These are phyloP conservation scores for Fusarium sarcochroum DNA, from an alignment of 2,329 filamentous ascomycete species.

Conservation along the genomic window DNA sequence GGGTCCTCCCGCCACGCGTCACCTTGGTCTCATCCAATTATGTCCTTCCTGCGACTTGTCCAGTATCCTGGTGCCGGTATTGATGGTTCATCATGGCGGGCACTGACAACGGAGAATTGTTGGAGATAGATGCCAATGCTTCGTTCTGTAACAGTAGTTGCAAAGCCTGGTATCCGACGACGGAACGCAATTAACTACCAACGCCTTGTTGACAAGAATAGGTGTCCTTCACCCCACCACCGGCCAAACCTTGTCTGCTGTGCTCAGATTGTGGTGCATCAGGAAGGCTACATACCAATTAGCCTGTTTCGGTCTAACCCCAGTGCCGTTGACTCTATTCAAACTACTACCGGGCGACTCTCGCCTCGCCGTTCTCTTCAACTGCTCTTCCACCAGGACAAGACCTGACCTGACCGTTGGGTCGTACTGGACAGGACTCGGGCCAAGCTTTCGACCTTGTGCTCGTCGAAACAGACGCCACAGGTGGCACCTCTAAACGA, in stretches of 20 bases:
- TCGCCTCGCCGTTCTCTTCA: conserved; percentile 9
- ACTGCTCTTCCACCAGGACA: conserved; percentile 12
- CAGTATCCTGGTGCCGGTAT: conserved; percentile 10
- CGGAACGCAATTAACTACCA: background rate
- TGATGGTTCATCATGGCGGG: conserved; percentile 19
- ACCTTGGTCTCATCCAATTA: conserved; percentile 33
- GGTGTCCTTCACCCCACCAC: conserved; percentile 21
- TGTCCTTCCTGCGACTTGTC: conserved; percentile 2
- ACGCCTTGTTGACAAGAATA: conserved; percentile 17
- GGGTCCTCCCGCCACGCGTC: conserved; percentile 47
- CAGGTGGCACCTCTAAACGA: conserved; percentile 23
- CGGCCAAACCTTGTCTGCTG: conserved; percentile 5
- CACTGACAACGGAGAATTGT: conserved; percentile 23
- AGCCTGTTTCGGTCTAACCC: conserved; percentile 27
- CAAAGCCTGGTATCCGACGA: conserved; percentile 10
- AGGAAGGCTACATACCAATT: conserved; percentile 12
- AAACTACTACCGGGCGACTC: conserved; percentile 34
- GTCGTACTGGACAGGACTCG: conserved; percentile 12
- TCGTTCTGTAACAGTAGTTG: conserved; percentile 31
- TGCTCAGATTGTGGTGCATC: conserved; percentile 10
- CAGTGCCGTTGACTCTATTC: conserved; percentile 35
- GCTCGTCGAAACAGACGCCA: conserved; percentile 27
- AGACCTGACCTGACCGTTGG: conserved; percentile 3
- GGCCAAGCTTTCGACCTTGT: conserved; percentile 25
- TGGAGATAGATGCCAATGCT: conserved; percentile 24